These are phyloP conservation scores for Oenanthe sinensis DNA, from an alignment of 129 eudicot genomes.

Conservation along the genomic window DNA sequence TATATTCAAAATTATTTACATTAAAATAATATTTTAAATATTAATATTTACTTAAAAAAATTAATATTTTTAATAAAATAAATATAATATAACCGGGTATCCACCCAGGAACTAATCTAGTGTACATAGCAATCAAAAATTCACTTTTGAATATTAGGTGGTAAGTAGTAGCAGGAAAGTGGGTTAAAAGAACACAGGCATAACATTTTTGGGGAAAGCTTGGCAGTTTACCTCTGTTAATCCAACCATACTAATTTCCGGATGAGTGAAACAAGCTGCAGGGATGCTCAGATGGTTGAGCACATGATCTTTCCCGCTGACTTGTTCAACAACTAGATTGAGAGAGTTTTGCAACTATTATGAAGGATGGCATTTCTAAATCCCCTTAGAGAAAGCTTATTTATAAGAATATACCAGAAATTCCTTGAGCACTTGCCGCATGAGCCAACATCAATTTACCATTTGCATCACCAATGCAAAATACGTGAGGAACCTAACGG, in stretches of 20 bases:
- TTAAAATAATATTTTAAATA: too few species aligned
- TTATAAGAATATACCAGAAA: constrained; percentile 50
- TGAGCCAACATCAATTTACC: constrained; percentile 99
- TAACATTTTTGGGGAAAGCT: neutral
- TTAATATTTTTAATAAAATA: too few species aligned
- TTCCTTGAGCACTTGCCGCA: constrained; percentile 99
- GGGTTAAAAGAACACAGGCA: neutral
- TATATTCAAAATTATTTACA: too few species aligned
- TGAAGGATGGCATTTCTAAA: neutral
- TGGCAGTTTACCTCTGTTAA: constrained; percentile 59
- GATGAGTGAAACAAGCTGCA: constrained; percentile 98
- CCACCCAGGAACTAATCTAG: too few species aligned
- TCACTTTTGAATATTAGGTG: neutral
- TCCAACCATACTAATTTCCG: constrained; percentile 98
- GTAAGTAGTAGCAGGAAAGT: neutral
- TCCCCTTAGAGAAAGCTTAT: neutral
- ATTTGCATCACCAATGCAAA: constrained; percentile 99
- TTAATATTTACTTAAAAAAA: too few species aligned
- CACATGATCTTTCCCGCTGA: constrained; percentile 75
- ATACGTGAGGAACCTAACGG: constrained; percentile 77
- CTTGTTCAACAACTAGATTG: constrained; percentile 84
- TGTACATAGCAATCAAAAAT: neutral
- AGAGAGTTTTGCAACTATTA: constrained; percentile 3
- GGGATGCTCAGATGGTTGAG: constrained; percentile 89
- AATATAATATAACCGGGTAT: too few species aligned